Conservation (phyloP, 75 land plant genomes). For the Adiantum capillusveneris region DNA sequence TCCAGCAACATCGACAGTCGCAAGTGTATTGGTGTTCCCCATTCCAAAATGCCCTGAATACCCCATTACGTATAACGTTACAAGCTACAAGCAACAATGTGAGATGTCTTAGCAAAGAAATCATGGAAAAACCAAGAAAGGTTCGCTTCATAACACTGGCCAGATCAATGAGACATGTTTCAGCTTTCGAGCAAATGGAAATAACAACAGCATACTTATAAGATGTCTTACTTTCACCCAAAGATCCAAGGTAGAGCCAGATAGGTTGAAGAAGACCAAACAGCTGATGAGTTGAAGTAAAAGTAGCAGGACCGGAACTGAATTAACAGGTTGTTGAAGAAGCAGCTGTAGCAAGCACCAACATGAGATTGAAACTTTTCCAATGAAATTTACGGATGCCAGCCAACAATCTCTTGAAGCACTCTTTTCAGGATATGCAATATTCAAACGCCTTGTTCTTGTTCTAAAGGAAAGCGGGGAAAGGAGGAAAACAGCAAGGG, state of each 20-base stretch:
- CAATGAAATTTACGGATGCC: slow-evolving; percentile 31
- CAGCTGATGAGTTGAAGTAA: slow-evolving; percentile 41
- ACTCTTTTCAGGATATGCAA: slow-evolving; percentile 15
- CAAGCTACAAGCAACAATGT: slow-evolving; percentile 31
- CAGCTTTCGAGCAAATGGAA: too few relatives aligned
- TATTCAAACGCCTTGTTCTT: slow-evolving; percentile 23
- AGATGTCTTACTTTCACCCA: slow-evolving; percentile 15
- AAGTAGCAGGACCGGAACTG: slow-evolving; percentile 51
- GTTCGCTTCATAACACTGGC: background rate
- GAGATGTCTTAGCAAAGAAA: background rate
- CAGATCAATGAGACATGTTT: background rate
- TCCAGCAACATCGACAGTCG: slow-evolving; percentile 93
- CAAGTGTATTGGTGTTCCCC: slow-evolving; percentile 84
- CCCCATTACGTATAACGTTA: slow-evolving; percentile 67
- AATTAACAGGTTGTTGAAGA: slow-evolving; percentile 73
- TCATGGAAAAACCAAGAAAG: too few relatives aligned
- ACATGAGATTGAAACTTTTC: slow-evolving; percentile 35
- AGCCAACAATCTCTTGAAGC: background rate
- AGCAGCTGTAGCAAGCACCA: slow-evolving; percentile 90
- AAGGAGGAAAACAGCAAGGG: slow-evolving; percentile 20
- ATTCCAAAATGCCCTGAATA: slow-evolving; percentile 84
- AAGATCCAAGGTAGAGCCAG: background rate
- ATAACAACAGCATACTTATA: background rate
- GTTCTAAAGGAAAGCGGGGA: slow-evolving; percentile 26
- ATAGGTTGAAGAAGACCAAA: slow-evolving; percentile 26